phyloP scores from a whole-genome alignment of 2,329 filamentous ascomycete genomes.

The Aspergillus novoparasiticus region DNA sequence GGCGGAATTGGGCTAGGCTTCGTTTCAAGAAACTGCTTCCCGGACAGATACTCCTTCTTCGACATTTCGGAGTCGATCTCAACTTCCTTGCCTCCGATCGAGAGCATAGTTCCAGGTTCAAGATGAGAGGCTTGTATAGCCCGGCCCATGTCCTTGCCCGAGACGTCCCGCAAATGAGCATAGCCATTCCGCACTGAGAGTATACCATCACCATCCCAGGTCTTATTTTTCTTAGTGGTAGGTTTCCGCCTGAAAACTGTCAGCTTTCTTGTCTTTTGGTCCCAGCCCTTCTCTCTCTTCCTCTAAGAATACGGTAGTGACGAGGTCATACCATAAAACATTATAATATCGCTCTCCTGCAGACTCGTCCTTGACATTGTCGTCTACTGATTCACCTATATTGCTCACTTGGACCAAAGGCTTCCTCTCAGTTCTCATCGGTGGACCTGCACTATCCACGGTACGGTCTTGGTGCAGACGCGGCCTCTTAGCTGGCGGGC shows the following conservation, averaged over 20 bases:
- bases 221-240: constrained; percentile 74
- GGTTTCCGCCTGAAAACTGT: constrained; percentile 61
- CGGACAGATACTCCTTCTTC: constrained; percentile 59
- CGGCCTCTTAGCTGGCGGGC: constrained; percentile 39
- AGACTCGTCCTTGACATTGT: constrained; percentile 1
- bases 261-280: neutral
- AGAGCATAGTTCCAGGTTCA: constrained; percentile 62
- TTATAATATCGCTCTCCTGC: constrained; percentile 46
- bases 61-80: constrained; percentile 66
- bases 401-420: constrained; percentile 38
- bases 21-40: constrained; percentile 27
- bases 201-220: constrained; percentile 74
- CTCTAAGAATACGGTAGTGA: neutral
- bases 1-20: constrained; percentile 25
- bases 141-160: constrained; percentile 65
- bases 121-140: constrained; percentile 58
- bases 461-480: constrained; percentile 31
- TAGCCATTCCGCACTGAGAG: constrained; percentile 60
- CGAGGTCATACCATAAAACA: constrained; percentile 46
- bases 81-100: constrained; percentile 67
- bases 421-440: constrained; percentile 25
- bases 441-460: constrained; percentile 8
- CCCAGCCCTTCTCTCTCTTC: neutral
- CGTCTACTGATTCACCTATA: constrained; percentile 15
- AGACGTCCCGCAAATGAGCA: constrained; percentile 63